Evolutionary conservation across 2,329 filamentous ascomycete species (phyloP).

Genomic region (Hypoxylon rubiginosum): DNA sequence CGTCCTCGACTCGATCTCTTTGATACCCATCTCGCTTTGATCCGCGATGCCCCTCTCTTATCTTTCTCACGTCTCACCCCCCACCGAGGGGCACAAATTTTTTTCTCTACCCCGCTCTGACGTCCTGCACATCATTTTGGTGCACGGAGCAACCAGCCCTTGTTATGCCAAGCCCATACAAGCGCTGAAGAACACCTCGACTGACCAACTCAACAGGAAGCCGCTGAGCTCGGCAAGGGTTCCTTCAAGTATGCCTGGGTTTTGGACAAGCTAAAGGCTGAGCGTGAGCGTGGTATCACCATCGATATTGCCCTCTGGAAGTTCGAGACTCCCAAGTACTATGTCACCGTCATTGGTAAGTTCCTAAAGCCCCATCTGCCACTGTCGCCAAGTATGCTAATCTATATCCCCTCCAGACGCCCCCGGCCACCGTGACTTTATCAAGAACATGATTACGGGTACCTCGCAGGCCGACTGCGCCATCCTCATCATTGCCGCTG

Average conservation of each 20-base stretch:
- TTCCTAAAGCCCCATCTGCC: constrained; percentile 47
- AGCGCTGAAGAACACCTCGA: constrained; percentile 6
- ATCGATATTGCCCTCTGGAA: constrained; percentile 99
- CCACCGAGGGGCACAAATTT: constrained; percentile 51
- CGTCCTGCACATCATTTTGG: constrained; percentile 36
- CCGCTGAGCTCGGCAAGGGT: constrained; percentile 98
- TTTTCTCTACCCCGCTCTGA: constrained; percentile 50
- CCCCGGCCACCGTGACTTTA: constrained; percentile 99
- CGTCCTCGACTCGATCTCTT: constrained; percentile 41
- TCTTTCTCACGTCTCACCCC: constrained; percentile 33
- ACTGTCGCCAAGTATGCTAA: constrained; percentile 37
- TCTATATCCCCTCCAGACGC: constrained; percentile 71
- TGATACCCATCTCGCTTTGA: constrained; percentile 38
- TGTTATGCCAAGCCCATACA: constrained; percentile 27
- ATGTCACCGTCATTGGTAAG: constrained; percentile 96
- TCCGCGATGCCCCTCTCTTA: constrained; percentile 34
- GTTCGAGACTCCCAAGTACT: constrained; percentile 99
- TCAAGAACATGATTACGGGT: constrained; percentile 99
- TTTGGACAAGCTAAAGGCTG: constrained; percentile 99
- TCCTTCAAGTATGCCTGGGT: constrained; percentile 99
- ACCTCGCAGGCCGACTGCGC: constrained; percentile 99
- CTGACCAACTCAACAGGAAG: constrained; percentile 76
- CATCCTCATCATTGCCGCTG: constrained; percentile 99
- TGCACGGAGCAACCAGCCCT: constrained; percentile 37
- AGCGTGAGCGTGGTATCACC: constrained; percentile 99